These are phyloP conservation scores for Phytophthora rubi DNA, from an alignment of 352 stramenopile genomes.

Conservation along the genomic window DNA sequence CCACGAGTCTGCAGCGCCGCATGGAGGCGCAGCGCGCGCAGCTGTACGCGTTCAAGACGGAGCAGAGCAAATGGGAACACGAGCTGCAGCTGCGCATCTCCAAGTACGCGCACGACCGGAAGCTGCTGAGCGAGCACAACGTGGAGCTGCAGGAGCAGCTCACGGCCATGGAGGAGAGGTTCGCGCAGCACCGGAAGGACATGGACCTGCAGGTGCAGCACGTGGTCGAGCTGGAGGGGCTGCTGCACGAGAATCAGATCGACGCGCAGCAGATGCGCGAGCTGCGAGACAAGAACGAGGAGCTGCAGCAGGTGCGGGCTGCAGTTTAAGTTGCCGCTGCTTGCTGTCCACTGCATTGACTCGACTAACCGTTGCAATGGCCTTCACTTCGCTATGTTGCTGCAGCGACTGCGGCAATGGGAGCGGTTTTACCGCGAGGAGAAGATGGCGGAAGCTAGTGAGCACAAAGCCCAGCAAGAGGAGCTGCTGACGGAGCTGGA, in stretches of 20 bases:
- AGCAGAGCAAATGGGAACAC: conserved; percentile 87
- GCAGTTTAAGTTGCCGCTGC: neutral
- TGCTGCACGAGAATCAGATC: conserved; percentile 50
- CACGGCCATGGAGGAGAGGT: conserved; percentile 54
- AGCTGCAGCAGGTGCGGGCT: conserved; percentile 49
- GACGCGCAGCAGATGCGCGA: conserved; percentile 44
- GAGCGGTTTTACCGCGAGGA: conserved; percentile 62
- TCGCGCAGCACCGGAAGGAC: conserved; percentile 52
- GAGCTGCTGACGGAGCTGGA: conserved; percentile 63
- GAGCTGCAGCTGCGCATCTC: conserved; percentile 75
- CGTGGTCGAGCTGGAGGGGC: conserved; percentile 73
- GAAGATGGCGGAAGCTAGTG: conserved; percentile 36
- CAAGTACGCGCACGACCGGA: conserved; percentile 82
- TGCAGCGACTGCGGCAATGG: conserved; percentile 63
- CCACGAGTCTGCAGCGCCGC: conserved; percentile 59
- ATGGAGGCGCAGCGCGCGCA: conserved; percentile 78
- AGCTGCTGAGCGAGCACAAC: conserved; percentile 83
- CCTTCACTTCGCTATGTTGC: no score
- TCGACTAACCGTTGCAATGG: neutral
- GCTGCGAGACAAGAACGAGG: conserved; percentile 48
- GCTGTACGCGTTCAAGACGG: conserved; percentile 78
- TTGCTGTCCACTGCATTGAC: no score
- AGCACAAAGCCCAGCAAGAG: conserved; percentile 57
- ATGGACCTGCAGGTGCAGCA: conserved; percentile 62
- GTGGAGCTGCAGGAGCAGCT: conserved; percentile 75